These are phyloP conservation scores for Spathaspora girioi DNA, from an alignment of 805 yeast species.

Conservation along the genomic window DNA sequence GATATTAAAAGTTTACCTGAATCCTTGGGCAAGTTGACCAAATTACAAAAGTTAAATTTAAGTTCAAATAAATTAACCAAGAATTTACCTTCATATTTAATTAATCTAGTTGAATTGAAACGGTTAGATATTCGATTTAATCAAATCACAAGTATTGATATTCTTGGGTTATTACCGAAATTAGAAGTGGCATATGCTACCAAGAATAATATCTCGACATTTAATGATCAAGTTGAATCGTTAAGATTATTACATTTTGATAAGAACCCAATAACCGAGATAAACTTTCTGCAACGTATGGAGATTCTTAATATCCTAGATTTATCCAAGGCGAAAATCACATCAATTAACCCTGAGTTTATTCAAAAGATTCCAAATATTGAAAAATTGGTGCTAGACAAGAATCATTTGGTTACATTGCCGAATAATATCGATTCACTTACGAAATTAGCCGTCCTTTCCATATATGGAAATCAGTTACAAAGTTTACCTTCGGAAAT, in stretches of 20 bases:
- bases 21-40: conserved; percentile 53
- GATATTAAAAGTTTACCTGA: conserved; percentile 59
- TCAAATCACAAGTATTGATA: conserved; percentile 49
- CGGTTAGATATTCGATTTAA: conserved; percentile 79
- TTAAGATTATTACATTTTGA: conserved; percentile 70
- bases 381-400: conserved; percentile 72
- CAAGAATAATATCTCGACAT: conserved; percentile 70
- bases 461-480: conserved; percentile 71
- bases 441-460: conserved; percentile 57
- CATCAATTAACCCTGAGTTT: conserved; percentile 65
- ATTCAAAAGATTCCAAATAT: conserved; percentile 59
- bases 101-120: conserved; percentile 52
- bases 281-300: conserved; percentile 52
- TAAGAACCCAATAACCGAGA: conserved; percentile 78
- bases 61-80: conserved; percentile 66
- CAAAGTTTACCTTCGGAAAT: conserved; percentile 66
- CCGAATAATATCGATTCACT: conserved; percentile 68
- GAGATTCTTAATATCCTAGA: conserved; percentile 66
- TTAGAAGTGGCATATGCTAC: conserved; percentile 72
- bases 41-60: conserved; percentile 65
- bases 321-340: conserved; percentile 76
- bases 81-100: conserved; percentile 50
- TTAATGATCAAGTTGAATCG: conserved; percentile 58
- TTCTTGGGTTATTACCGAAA: conserved; percentile 53
- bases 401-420: conserved; percentile 73